phyloP scores from a whole-genome alignment of 2,329 filamentous ascomycete genomes.

The Neoarthrinium moseri region DNA sequence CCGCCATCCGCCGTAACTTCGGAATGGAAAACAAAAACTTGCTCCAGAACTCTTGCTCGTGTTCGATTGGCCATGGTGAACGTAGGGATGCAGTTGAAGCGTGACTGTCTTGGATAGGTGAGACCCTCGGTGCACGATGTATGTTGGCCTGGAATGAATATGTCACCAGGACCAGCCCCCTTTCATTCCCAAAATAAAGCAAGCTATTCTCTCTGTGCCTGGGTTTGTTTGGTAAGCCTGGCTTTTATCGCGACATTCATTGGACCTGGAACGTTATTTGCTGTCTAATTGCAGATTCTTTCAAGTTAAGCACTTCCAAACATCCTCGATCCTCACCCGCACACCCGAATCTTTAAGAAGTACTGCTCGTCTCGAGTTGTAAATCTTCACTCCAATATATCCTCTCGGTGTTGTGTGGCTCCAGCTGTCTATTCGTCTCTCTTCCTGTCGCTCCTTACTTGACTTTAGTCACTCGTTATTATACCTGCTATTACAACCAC shows the following conservation, averaged over 20 bases:
- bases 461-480: no score
- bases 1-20: conserved; percentile 14
- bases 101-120: conserved; percentile 8
- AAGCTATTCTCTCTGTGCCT: not conserved
- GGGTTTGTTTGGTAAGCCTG: conserved; percentile 23
- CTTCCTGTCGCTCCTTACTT: conserved; percentile 17
- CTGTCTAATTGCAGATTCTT: conserved; percentile 30
- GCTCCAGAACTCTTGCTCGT: conserved; percentile 16
- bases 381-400: no score
- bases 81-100: conserved; percentile 8
- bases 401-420: no score
- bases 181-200: not conserved
- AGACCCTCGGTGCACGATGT: conserved; percentile 15
- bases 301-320: conserved; percentile 5
- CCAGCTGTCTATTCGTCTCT: conserved; percentile 9
- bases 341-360: no score
- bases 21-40: conserved; percentile 24
- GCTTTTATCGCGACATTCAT: conserved; percentile 14
- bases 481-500: no score
- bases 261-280: conserved; percentile 22
- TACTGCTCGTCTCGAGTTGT: no score
- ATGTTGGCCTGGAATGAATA: not conserved
- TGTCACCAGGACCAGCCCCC: not conserved
- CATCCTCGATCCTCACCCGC: no score
- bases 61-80: conserved; percentile 9